Evolutionary conservation across 2,329 filamentous ascomycete species (phyloP).

Genomic region (Colletotrichum sp.): DNA sequence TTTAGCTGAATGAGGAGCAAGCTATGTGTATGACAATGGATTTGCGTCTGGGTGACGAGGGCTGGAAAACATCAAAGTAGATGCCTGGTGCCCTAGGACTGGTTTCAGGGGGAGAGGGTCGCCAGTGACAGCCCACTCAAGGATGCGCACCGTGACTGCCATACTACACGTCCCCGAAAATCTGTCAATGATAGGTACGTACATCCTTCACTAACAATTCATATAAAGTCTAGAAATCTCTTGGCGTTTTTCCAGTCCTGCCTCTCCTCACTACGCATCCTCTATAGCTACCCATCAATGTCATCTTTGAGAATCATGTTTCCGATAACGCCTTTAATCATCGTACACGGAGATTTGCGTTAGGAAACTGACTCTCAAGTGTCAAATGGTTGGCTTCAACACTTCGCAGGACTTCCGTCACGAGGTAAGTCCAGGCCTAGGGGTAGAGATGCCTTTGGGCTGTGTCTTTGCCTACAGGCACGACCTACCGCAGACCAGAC

Average conservation of each 20-base stretch:
- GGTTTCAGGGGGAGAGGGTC: background rate
- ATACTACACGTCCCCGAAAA: background rate
- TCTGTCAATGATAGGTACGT: background rate
- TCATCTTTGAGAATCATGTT: background rate
- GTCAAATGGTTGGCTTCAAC: background rate
- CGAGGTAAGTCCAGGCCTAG: background rate
- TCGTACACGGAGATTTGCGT: accelerated
- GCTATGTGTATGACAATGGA: background rate
- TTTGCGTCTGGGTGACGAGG: background rate
- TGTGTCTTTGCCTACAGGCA: background rate
- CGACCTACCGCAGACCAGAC: background rate
- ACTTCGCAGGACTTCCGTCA: background rate
- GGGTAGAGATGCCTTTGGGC: accelerated
- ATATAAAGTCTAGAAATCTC: background rate
- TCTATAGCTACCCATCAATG: background rate
- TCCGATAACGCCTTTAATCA: background rate
- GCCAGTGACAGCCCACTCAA: background rate
- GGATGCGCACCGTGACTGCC: background rate
- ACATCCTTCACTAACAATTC: background rate
- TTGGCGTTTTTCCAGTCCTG: background rate
- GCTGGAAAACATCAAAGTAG: background rate
- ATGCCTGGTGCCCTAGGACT: background rate
- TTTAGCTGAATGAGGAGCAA: background rate
- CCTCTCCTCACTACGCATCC: background rate
- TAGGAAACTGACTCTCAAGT: background rate